These are phyloP conservation scores for Ceriops tagal DNA, from an alignment of 345 rosid species.

Conservation along the genomic window DNA sequence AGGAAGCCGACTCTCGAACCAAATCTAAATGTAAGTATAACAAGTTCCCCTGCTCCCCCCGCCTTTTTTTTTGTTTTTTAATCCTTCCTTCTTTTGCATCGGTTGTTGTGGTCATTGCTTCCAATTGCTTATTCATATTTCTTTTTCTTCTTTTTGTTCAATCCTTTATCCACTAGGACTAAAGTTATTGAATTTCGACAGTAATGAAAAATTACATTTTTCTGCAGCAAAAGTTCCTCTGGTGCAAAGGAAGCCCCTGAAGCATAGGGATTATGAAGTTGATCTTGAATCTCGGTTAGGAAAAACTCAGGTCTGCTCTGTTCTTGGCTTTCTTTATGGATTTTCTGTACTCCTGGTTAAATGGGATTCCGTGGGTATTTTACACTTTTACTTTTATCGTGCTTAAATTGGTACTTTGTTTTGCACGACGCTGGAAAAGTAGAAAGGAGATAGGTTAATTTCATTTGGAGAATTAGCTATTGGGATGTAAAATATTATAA, in stretches of 20 bases:
- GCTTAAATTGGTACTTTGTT: background rate
- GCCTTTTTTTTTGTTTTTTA: no score
- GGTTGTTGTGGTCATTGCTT: background rate
- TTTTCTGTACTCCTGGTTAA: no score
- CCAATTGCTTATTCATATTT: no score
- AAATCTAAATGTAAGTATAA: conserved; percentile 64
- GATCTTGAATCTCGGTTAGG: conserved; percentile 96
- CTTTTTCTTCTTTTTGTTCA: no score
- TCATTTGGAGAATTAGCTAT: background rate
- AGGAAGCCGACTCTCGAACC: conserved; percentile 64
- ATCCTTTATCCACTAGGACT: no score
- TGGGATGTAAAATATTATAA: no score
- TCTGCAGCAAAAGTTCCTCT: conserved; percentile 78
- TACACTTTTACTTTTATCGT: no score
- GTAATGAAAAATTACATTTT: background rate
- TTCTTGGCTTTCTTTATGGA: no score
- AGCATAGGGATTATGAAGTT: conserved; percentile 95
- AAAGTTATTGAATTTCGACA: no score
- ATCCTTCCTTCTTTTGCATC: background rate
- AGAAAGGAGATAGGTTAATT: background rate
- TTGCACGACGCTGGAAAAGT: background rate
- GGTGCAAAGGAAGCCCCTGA: conserved; percentile 91
- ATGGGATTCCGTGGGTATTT: no score
- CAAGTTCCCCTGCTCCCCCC: background rate
- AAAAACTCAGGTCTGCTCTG: conserved; percentile 69